Percentiles rank a stretch among this genome's conserved stretches.
Conservation (phyloP, 2,329 filamentous ascomycete species). For the Fusarium sp. region DNA sequence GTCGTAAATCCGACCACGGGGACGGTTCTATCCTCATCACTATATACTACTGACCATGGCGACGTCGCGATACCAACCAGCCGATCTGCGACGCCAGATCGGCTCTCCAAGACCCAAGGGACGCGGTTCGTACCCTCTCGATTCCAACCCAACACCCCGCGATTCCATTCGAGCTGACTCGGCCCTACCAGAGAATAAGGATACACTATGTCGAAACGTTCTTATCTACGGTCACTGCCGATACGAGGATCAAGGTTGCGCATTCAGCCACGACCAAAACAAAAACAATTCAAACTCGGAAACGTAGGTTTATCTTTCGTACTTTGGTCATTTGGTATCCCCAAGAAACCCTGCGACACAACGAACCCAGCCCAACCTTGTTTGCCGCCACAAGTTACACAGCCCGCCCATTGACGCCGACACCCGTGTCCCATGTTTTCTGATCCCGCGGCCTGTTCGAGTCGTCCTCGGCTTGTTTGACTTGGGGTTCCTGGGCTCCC, state of each 20-base stretch:
- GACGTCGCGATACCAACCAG: slow-evolving; percentile 58
- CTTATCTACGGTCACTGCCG: slow-evolving; percentile 94
- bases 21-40: slow-evolving; percentile 44
- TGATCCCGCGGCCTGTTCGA: slow-evolving; percentile 2
- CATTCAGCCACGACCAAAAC: slow-evolving; percentile 86
- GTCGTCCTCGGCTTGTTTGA: not conserved
- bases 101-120: slow-evolving; percentile 69
- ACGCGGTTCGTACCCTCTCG: slow-evolving; percentile 58
- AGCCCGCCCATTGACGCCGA: slow-evolving; percentile 6
- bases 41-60: slow-evolving; percentile 56
- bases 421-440: not conserved
- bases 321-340: not conserved
- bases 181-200: slow-evolving; percentile 75
- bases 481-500: not conserved
- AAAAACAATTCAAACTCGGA: slow-evolving; percentile 65
- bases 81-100: slow-evolving; percentile 64
- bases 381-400: slow-evolving; percentile 24
- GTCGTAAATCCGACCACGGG: slow-evolving; percentile 57
- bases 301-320: slow-evolving; percentile 55
- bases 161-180: slow-evolving; percentile 22
- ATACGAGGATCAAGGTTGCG: slow-evolving; percentile 90
- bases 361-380: slow-evolving; percentile 9
- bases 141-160: slow-evolving; percentile 11
- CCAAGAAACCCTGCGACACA: not conserved
- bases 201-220: slow-evolving; percentile 92